Evolutionary conservation across 192 early-diverging fungal genomes (phyloP).

Genomic region (Coemansia sp.): DNA sequence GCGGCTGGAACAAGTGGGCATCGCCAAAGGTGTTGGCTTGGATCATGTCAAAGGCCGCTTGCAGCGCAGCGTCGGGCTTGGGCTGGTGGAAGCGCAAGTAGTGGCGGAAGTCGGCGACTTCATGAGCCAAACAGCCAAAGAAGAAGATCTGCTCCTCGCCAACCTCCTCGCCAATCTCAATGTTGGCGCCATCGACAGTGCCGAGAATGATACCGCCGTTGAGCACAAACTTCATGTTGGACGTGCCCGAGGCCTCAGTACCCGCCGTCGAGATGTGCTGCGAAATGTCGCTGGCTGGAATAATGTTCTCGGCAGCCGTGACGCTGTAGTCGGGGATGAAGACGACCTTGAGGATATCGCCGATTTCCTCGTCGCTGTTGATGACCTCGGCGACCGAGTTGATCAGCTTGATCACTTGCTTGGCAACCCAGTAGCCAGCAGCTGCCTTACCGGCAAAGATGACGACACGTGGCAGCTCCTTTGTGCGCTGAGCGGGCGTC

Average conservation of each 20-base stretch:
- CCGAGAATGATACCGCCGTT: slow-evolving; percentile 98
- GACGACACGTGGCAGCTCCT: slow-evolving; percentile 71
- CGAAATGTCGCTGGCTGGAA: slow-evolving; percentile 97
- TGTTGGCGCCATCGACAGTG: slow-evolving; percentile 97
- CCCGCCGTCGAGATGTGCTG: slow-evolving; percentile 99
- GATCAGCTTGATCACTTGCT: slow-evolving; percentile 98
- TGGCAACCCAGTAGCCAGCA: slow-evolving; percentile 98
- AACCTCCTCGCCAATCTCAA: slow-evolving; percentile 97
- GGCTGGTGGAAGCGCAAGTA: slow-evolving; percentile 79
- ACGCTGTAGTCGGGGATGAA: slow-evolving; percentile 99
- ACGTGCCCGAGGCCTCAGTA: slow-evolving; percentile 97
- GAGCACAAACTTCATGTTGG: slow-evolving; percentile 99
- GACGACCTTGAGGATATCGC: slow-evolving; percentile 87
- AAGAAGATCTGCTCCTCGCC: slow-evolving; percentile 97
- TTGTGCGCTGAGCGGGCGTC: slow-evolving; percentile 62
- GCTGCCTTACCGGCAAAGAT: slow-evolving; percentile 98
- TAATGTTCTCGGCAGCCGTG: slow-evolving; percentile 91
- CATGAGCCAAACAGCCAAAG: slow-evolving; percentile 88
- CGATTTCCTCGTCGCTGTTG: slow-evolving; percentile 81
- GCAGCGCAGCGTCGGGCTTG: slow-evolving; percentile 75
- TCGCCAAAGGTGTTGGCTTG: slow-evolving; percentile 82
- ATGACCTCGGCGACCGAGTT: slow-evolving; percentile 87
- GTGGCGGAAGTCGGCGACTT: slow-evolving; percentile 95
- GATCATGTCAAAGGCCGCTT: slow-evolving; percentile 78
- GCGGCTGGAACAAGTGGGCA: slow-evolving; percentile 69